Percentiles rank a stretch among this genome's conserved stretches.
Evolutionary conservation across 192 early-diverging fungal genomes (phyloP).

Genomic region (Umbelopsis sp.): DNA sequence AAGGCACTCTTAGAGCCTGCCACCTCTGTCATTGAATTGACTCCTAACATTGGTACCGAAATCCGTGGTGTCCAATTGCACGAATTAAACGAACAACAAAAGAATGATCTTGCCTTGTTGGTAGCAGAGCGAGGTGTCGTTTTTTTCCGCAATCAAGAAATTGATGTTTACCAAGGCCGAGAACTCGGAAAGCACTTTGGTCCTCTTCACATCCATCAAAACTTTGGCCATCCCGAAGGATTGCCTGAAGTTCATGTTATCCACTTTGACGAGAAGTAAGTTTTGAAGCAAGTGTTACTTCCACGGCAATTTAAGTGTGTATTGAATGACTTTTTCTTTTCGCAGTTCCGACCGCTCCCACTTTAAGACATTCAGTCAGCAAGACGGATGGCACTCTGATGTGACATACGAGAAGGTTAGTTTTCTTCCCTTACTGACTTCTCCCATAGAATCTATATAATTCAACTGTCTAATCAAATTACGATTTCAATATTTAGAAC

Average conservation of each 20-base stretch:
- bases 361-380: neutral
- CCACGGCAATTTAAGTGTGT: too few species aligned
- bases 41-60: conserved; percentile 42
- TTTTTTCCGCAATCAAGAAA: conserved; percentile 40
- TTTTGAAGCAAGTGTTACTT: too few species aligned
- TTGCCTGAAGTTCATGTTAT: conserved; percentile 33
- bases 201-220: conserved; percentile 24
- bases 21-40: conserved; percentile 24
- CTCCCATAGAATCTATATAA: neutral
- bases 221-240: conserved; percentile 21
- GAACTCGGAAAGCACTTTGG: conserved; percentile 39
- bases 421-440: neutral
- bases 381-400: conserved; percentile 33
- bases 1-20: conserved; percentile 25
- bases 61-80: conserved; percentile 34
- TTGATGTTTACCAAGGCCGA: conserved; percentile 22
- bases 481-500: conserved; percentile 3
- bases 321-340: too few species aligned
- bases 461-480: neutral
- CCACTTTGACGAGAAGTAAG: conserved; percentile 25
- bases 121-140: conserved; percentile 43
- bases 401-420: conserved; percentile 28
- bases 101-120: conserved; percentile 34
- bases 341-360: neutral
- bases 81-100: conserved; percentile 34